Conservation (phyloP, 1,284 basidiomycete species). For the Ceratobasidium theobromae region DNA sequence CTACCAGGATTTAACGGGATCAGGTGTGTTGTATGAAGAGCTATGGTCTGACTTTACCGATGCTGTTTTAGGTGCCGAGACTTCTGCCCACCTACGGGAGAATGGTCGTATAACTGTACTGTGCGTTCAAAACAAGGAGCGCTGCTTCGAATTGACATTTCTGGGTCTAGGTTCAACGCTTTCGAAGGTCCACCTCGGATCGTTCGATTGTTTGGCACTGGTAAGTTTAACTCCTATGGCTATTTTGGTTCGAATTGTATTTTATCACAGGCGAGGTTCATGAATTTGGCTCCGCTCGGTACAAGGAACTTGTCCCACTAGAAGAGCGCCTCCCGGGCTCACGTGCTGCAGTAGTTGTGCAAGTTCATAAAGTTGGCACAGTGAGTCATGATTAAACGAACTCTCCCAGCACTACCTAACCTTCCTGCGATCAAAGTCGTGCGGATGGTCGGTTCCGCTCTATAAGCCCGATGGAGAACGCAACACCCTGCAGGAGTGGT, state of each 20-base stretch:
- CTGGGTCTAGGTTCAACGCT: slow-evolving; percentile 48
- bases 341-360: slow-evolving; percentile 53
- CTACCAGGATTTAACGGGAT: slow-evolving; percentile 62
- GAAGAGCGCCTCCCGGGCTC: slow-evolving; percentile 51
- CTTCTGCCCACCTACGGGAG: slow-evolving; percentile 59
- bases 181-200: slow-evolving; percentile 60
- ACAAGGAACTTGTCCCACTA: slow-evolving; percentile 49
- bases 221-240: slow-evolving; percentile 40
- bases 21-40: slow-evolving; percentile 47
- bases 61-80: slow-evolving; percentile 52
- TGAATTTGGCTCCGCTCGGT: slow-evolving; percentile 56
- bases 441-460: slow-evolving; percentile 54
- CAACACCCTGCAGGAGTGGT: slow-evolving; percentile 44
- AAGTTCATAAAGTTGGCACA: slow-evolving; percentile 54
- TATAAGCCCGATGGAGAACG: slow-evolving; percentile 53
- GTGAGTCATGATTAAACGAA: slow-evolving; percentile 44
- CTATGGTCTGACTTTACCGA: background rate
- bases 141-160: background rate
- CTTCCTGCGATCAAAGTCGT: slow-evolving; percentile 46
- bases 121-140: background rate
- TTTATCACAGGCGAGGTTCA: slow-evolving; percentile 48
- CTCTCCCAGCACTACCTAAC: slow-evolving; percentile 34
- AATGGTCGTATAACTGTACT: slow-evolving; percentile 59
- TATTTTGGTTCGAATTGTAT: background rate
- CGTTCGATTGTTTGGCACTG: slow-evolving; percentile 55